Evolutionary conservation across 805 yeast species (phyloP).

Genomic region (Cyberlindnera bimundalis): DNA sequence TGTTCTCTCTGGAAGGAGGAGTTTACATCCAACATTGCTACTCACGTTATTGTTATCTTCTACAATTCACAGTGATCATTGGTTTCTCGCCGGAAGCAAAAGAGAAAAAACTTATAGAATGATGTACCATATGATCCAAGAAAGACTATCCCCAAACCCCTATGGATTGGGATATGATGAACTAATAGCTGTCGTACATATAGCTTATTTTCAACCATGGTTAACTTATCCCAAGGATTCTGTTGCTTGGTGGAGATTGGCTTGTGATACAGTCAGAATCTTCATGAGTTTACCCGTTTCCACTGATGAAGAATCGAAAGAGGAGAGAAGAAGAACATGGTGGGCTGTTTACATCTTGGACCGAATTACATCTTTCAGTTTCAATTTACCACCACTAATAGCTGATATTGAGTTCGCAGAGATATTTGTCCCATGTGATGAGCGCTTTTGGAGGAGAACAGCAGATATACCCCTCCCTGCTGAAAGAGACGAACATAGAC

Average conservation of each 20-base stretch:
- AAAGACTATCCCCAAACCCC: constrained; percentile 11
- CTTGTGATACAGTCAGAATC: constrained; percentile 15
- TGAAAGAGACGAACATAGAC: constrained; percentile 29
- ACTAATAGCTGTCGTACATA: constrained; percentile 19
- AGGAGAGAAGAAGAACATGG: constrained; percentile 39
- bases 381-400: constrained; percentile 32
- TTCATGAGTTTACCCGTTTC: constrained; percentile 9
- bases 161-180: constrained; percentile 21
- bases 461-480: constrained; percentile 27
- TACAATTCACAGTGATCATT: constrained; percentile 23
- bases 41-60: constrained; percentile 19
- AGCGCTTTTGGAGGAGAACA: constrained; percentile 30
- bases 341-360: constrained; percentile 40
- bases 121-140: constrained; percentile 21
- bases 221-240: constrained; percentile 25
- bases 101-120: constrained; percentile 20
- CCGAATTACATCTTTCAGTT: constrained; percentile 35
- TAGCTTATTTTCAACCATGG: constrained; percentile 27
- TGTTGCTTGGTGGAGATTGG: constrained; percentile 25
- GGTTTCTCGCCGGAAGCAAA: constrained; percentile 22
- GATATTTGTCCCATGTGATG: constrained; percentile 34
- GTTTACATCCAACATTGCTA: constrained; percentile 18
- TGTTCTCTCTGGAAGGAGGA: constrained; percentile 19
- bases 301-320: constrained; percentile 29
- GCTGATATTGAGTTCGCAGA: constrained; percentile 31